These are phyloP conservation scores for Periglandula ipomoeae DNA, from an alignment of 2,329 filamentous ascomycete species.

Conservation along the genomic window DNA sequence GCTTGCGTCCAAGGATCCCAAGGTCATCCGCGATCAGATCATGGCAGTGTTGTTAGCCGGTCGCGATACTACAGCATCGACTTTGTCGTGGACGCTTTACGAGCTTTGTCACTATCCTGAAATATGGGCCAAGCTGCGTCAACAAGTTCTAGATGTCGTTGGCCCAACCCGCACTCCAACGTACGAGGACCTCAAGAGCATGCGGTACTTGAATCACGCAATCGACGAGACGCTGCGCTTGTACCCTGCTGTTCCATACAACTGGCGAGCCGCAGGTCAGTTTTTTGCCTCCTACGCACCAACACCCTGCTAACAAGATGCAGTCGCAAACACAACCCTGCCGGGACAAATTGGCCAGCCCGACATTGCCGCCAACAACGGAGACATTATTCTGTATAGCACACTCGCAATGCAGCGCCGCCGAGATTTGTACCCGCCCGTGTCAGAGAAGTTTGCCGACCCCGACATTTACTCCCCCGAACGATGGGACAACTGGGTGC, in stretches of 20 bases:
- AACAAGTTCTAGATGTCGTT: constrained; percentile 59
- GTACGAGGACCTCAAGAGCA: constrained; percentile 74
- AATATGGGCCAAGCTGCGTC: constrained; percentile 59
- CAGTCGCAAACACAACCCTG: constrained; percentile 64
- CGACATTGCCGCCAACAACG: constrained; percentile 53
- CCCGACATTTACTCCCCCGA: constrained; percentile 52
- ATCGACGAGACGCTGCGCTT: constrained; percentile 71
- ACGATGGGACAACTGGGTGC: constrained; percentile 55
- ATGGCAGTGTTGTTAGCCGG: constrained; percentile 76
- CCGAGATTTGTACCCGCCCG: constrained; percentile 47
- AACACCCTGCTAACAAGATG: neutral
- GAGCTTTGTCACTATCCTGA: constrained; percentile 66
- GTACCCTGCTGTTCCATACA: constrained; percentile 72
- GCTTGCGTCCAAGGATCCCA: constrained; percentile 62
- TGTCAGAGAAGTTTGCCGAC: constrained; percentile 34
- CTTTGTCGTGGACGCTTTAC: constrained; percentile 74
- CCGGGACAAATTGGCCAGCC: constrained; percentile 56
- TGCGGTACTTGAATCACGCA: constrained; percentile 70
- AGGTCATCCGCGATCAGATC: constrained; percentile 75
- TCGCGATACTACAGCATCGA: constrained; percentile 77
- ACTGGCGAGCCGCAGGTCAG: constrained; percentile 36
- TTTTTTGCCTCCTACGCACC: too few relatives aligned
- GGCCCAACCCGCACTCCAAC: constrained; percentile 55
- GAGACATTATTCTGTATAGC: constrained; percentile 57
- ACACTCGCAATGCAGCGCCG: constrained; percentile 67